Conservation (phyloP, 2,329 filamentous ascomycete genomes). For the Cadophora luteo-olivacea region DNA sequence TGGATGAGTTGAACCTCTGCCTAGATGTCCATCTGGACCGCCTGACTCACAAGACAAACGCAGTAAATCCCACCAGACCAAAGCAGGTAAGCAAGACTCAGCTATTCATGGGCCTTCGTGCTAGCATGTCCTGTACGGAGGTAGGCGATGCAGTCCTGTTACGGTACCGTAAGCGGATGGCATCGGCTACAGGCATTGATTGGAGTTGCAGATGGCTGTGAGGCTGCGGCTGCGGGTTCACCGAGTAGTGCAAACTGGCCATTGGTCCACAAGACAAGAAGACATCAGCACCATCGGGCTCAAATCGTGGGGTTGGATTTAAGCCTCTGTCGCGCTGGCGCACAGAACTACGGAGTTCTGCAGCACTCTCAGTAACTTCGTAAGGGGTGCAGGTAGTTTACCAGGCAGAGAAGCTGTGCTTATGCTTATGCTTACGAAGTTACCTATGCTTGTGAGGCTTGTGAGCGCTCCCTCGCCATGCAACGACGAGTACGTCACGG, state of each 20-base stretch:
- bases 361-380: no score
- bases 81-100: constrained; percentile 14
- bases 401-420: no score
- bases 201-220: constrained; percentile 17
- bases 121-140: not conserved
- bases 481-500: no score
- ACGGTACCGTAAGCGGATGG: not conserved
- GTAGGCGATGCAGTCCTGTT: not conserved
- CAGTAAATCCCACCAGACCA: not conserved
- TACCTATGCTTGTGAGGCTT: no score
- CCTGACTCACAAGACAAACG: constrained; percentile 27
- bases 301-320: not conserved
- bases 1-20: not conserved
- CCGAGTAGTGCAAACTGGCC: constrained; percentile 19
- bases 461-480: no score
- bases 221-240: constrained; percentile 20
- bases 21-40: not conserved
- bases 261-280: not conserved
- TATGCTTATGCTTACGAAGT: no score
- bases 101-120: constrained; percentile 6
- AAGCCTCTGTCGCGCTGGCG: not conserved
- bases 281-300: not conserved
- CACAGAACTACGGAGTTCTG: no score
- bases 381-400: no score
- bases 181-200: not conserved